Evolutionary conservation across 2,329 filamentous ascomycete genomes (phyloP), one percentile per base, ranked within the genome.

Genomic region (Lachnellula willkommii): DNA sequence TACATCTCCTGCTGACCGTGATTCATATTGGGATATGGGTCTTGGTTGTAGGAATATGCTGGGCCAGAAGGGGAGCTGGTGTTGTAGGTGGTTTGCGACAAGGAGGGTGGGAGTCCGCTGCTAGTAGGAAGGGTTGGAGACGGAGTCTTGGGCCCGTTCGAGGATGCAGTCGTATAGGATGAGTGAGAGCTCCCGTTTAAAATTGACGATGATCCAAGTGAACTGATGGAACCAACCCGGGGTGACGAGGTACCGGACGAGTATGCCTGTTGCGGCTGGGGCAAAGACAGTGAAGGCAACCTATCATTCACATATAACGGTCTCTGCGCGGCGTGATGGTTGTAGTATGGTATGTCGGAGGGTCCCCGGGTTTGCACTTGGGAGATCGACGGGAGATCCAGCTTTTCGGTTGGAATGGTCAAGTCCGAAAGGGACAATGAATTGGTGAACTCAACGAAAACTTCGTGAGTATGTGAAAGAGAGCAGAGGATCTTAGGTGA

Each of bases 321-420:
- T 67, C 80, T 77, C 72, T 87, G 82, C 63, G 77, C 72, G 70
- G 82, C 80, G 75, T 87, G 81, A 70, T 80, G 77, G 74, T 84
- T 85, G 75, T 86, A 88, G 75, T 84, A 90, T 72, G 79, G 73
- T 68, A 81, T 79, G 75, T 92, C 87, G 74, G 82, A 80, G 71
- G 81, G 80, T 78, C 86, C 87, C 83, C 88, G 86, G 82, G 85
- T 83, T 76, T 89, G 86, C 78, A 89, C 83, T 79, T 89, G 85
- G 71, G 88, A 88, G 71, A 91, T 88, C 77, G 89, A 89, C 77
- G 89, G 88, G 74, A 92, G 85, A 89, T 92, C 90, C 90, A 95
- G 90, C 80, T 92, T 94, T 87, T 83, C 89, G 89, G 84, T 87
- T 76, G 83, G 57, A 59, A 47, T 45, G 61, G 55, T 65, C 59